Percentiles rank a stretch among this genome's conserved stretches.
Conservation (phyloP, 352 stramenopile genomes). For the Blastocystis sp. region DNA sequence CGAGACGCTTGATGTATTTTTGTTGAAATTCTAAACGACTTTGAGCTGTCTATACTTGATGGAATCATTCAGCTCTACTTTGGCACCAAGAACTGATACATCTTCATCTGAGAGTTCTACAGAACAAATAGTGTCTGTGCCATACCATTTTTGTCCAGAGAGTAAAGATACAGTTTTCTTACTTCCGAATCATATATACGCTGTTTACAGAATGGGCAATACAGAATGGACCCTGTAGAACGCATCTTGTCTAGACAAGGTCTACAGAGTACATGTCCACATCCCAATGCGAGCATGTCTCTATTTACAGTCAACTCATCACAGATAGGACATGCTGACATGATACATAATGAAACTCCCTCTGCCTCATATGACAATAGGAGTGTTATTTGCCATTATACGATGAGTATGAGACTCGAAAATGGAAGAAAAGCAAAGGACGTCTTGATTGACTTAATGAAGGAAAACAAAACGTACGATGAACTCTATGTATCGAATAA, state of each 20-base stretch:
- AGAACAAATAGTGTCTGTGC: neutral
- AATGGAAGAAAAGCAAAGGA: constrained; percentile 15
- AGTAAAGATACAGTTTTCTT: constrained; percentile 6
- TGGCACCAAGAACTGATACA: neutral
- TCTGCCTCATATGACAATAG: neutral
- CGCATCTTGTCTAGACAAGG: neutral
- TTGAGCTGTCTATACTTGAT: neutral
- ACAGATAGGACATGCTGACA: constrained; percentile 34
- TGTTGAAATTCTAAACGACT: constrained; percentile 1
- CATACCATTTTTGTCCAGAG: neutral
- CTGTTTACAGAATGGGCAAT: constrained; percentile 42
- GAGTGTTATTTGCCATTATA: neutral
- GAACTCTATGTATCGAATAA: neutral
- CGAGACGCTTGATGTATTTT: neutral
- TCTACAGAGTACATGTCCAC: constrained; percentile 19
- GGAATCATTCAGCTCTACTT: neutral
- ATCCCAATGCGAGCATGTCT: neutral
- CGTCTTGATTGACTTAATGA: neutral
- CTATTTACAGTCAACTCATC: neutral
- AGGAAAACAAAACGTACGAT: neutral
- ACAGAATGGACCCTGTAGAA: neutral
- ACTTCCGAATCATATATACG: neutral
- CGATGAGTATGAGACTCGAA: neutral
- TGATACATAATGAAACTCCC: neutral
- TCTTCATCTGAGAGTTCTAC: neutral